Conservation (phyloP, 1,139 yeast genomes). For the Blastobotrys arbuscula region DNA sequence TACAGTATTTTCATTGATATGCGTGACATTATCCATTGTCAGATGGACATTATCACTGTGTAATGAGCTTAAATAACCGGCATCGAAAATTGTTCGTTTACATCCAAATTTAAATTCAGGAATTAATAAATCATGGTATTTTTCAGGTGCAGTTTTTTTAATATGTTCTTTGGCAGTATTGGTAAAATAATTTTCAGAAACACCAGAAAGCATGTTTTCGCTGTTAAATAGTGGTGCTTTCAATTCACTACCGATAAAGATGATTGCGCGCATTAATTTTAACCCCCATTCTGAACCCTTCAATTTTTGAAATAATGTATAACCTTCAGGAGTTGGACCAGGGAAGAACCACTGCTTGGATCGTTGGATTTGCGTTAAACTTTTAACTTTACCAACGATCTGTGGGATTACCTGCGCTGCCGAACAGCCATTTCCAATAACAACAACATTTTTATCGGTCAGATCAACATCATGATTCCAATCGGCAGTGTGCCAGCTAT, state of each 20-base stretch:
- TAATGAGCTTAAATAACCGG: slow-evolving; percentile 24
- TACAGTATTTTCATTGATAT: slow-evolving; percentile 22
- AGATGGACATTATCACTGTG: slow-evolving; percentile 24
- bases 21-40: slow-evolving; percentile 22
- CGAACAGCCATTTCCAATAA: slow-evolving; percentile 30
- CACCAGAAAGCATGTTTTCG: slow-evolving; percentile 6
- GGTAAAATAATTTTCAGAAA: slow-evolving; percentile 7
- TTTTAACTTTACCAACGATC: slow-evolving; percentile 15
- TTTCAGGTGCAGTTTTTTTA: slow-evolving; percentile 18
- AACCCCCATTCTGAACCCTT: slow-evolving; percentile 4
- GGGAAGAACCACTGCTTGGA: slow-evolving; percentile 22
- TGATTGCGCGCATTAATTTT: slow-evolving; percentile 6
- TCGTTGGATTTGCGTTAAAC: slow-evolving; percentile 21
- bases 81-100: slow-evolving; percentile 29
- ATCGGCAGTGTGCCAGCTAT: slow-evolving; percentile 24
- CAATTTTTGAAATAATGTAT: not conserved
- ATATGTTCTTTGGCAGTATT: slow-evolving; percentile 16
- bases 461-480: slow-evolving; percentile 25
- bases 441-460: slow-evolving; percentile 25
- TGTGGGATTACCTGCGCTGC: slow-evolving; percentile 32
- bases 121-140: slow-evolving; percentile 24
- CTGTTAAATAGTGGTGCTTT: slow-evolving; percentile 14
- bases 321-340: not conserved
- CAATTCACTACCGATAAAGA: slow-evolving; percentile 8
- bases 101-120: slow-evolving; percentile 28